Conservation (phyloP, 371 early-diverging fungal species). For the Ecytonucleospora hepatopenaei region DNA sequence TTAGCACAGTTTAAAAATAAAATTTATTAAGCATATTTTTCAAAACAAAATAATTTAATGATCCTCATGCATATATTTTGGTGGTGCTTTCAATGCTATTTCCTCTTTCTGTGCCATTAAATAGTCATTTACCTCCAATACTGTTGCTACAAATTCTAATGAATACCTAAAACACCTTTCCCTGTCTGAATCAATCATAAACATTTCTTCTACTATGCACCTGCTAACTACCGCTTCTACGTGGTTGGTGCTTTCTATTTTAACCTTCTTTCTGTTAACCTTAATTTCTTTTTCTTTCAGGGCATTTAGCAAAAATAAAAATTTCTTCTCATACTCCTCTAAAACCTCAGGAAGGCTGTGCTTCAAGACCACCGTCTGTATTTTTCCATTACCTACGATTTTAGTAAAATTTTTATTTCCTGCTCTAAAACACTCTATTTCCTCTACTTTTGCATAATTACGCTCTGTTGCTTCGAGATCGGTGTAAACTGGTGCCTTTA, state of each 20-base stretch:
- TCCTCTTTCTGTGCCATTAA: conserved; percentile 51
- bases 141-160: conserved; percentile 40
- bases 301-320: conserved; percentile 22
- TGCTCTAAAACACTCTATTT: not conserved
- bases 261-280: conserved; percentile 16
- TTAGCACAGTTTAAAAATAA: not conserved
- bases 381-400: conserved; percentile 4
- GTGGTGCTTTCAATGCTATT: conserved; percentile 27
- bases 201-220: conserved; percentile 3
- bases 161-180: conserved; percentile 48
- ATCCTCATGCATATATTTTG: conserved; percentile 42
- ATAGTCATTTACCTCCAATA: conserved; percentile 53
- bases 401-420: conserved; percentile 1
- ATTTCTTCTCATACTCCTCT: conserved; percentile 50
- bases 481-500: conserved; percentile 42
- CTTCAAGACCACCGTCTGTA: conserved; percentile 49
- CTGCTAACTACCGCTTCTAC: conserved; percentile 13
- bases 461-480: conserved; percentile 12
- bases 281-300: conserved; percentile 17
- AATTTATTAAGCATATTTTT: not conserved
- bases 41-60: conserved; percentile 9
- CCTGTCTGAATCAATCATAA: conserved; percentile 45
- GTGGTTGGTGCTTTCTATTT: not conserved
- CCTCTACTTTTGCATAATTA: not conserved
- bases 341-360: conserved; percentile 37